Base-by-base conservation (phyloP, 164 flowering plant species). In the Akebia trifoliata region DNA sequence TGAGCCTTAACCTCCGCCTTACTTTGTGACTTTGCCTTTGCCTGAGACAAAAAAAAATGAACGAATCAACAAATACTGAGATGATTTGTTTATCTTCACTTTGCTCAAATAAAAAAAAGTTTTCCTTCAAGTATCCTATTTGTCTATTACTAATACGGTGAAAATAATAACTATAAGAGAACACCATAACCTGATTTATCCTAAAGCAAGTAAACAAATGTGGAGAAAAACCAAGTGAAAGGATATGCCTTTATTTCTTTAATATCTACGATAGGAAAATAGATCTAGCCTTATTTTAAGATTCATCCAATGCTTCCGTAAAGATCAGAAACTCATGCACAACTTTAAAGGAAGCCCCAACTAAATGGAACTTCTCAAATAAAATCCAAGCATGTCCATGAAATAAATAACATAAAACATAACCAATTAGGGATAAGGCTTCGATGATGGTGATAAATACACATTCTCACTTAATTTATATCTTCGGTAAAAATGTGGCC, bases 1-100 rank as follows among this genome's bases (percentile, higher is more conserved):
- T 76, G 77, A 56, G 74, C 78, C 67, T 70, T 74, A n/a, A 76
- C 83, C 66, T 70, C 79, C 26, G 81, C 81, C 66, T 78, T 78
- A 74, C 54, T 45, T 0, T 74, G 80, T 50, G 80, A 75, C 29
- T 74, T 76, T 38, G 78, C 77, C 67, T 76, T 76, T 4, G 74
- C 71, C 86, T 81, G 75, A 34, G 6, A 43, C 29, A 50, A 50
- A 55, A 28, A 39, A 36, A 1, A n/a, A n/a, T 11, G 28, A 49
- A 21, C 49, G 1, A 57, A 35, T 32, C 4, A 24, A 36, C 10
- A 8, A 48, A 28, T 17, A 21, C 8, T 37, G 17, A 0, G 50
- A 39, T 6, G 22, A 24, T 10, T 18, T 50, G n/a, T n/a, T 6
- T 28, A 34, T 11, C 40, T 18, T 24, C 8, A 20, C 59, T 11